Evolutionary conservation across 2,329 filamentous ascomycete genomes (phyloP).

Genomic region (Fusarium bulbicola): DNA sequence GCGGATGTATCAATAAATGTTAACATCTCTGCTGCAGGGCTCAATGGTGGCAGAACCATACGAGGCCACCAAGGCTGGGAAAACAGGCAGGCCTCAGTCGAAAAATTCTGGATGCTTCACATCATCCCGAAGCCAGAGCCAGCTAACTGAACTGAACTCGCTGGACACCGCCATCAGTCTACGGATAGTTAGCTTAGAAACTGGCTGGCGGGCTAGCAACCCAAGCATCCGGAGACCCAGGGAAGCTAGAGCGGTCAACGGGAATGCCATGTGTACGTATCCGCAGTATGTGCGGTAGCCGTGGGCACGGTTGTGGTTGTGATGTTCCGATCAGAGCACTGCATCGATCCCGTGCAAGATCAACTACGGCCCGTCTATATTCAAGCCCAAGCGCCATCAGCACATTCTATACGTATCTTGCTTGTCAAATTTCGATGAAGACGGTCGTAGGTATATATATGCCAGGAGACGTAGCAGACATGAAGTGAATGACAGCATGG

Average conservation of each 20-base stretch:
- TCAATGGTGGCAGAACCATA: slow-evolving; percentile 11
- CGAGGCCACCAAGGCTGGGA: slow-evolving; percentile 31
- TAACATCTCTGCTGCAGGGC: neutral
- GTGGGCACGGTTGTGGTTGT: slow-evolving; percentile 22
- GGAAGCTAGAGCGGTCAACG: slow-evolving; percentile 41
- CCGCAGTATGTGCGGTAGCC: slow-evolving; percentile 22
- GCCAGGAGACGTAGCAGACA: slow-evolving; percentile 29
- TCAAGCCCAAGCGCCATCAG: slow-evolving; percentile 32
- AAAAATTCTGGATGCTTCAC: slow-evolving; percentile 31
- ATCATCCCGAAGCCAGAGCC: slow-evolving; percentile 14
- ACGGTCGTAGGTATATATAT: slow-evolving; percentile 13
- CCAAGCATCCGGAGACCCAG: slow-evolving; percentile 38
- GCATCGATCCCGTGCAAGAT: slow-evolving; percentile 34
- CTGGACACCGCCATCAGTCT: slow-evolving; percentile 40
- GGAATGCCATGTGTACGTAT: slow-evolving; percentile 34
- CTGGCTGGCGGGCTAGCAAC: slow-evolving; percentile 37
- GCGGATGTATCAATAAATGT: neutral
- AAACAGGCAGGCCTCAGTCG: slow-evolving; percentile 34
- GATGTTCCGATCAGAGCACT: slow-evolving; percentile 27
- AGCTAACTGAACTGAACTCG: slow-evolving; percentile 37
- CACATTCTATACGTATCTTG: slow-evolving; percentile 18
- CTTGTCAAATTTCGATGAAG: slow-evolving; percentile 16
- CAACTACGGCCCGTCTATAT: slow-evolving; percentile 25
- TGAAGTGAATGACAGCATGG: slow-evolving; percentile 25
- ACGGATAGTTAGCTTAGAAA: slow-evolving; percentile 29